phyloP scores from a whole-genome alignment of 495 filamentous ascomycete genomes.

The Hypoxylon lienhwacheense region DNA sequence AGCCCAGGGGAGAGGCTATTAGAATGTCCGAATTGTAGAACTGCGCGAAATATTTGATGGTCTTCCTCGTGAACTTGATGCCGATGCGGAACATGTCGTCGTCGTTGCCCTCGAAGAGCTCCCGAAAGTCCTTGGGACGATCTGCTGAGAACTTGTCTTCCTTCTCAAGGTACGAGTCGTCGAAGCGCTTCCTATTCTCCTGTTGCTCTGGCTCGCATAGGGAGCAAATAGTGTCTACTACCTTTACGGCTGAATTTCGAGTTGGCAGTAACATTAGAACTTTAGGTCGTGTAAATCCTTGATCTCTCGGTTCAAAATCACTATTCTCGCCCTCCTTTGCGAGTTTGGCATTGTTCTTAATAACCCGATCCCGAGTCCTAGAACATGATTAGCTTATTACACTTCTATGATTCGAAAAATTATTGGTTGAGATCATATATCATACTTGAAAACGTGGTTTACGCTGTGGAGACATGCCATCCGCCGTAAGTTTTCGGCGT shows the following conservation, averaged over 20 bases:
- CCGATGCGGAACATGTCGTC: constrained; percentile 95
- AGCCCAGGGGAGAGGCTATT: constrained; percentile 81
- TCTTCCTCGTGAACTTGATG: constrained; percentile 92
- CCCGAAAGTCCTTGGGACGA: constrained; percentile 84
- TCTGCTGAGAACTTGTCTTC: constrained; percentile 67
- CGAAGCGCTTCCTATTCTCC: constrained; percentile 91
- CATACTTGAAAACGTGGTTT: constrained; percentile 85
- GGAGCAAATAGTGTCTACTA: constrained; percentile 70
- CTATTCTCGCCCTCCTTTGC: constrained; percentile 55
- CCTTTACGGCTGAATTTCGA: constrained; percentile 75
- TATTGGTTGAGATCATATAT: constrained; percentile 35
- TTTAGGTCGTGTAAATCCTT: constrained; percentile 94
- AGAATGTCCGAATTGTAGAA: constrained; percentile 98
- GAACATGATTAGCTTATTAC: constrained; percentile 13
- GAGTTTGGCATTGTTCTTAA: constrained; percentile 86
- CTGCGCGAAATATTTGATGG: constrained; percentile 89
- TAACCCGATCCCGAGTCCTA: constrained; percentile 80
- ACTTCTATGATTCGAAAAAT: background rate
- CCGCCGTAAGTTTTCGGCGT: constrained; percentile 65
- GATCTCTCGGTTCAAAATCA: constrained; percentile 81
- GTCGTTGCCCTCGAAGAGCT: constrained; percentile 90
- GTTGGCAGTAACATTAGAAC: constrained; percentile 88
- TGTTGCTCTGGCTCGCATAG: constrained; percentile 84
- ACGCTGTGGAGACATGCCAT: constrained; percentile 80
- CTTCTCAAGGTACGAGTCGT: constrained; percentile 71